Base-by-base conservation (phyloP, 1,139 yeast genomes). In the Geotrichum restrictum region DNA sequence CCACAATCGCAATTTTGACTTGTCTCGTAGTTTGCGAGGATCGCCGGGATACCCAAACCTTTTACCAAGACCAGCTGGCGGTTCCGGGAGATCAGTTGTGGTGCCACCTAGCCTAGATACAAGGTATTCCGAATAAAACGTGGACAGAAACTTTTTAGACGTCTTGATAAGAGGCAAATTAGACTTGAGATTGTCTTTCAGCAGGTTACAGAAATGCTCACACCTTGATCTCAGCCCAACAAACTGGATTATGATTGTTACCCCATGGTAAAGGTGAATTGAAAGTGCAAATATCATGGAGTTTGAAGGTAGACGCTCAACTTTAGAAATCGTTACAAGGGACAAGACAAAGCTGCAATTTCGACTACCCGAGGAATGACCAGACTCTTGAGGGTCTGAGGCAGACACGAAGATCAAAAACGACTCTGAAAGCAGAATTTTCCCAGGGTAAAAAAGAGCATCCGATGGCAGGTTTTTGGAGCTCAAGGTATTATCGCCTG, bases 1-100 rank as follows among this genome's bases (percentile, higher is more conserved):
- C 99, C 99, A 94, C 51, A 91, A 73, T 61, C 93, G 84, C 79
- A 91, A 80, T 62, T 91, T 93, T 5, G 91, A 77, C 64, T 88
- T 85, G 66, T 93, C 98, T 53, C 87, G 79, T 42, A 82, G 74
- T 56, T 83, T 85, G 57, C 78, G 78, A 1, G 95, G 80, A 65
- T 88, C 88, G 0, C 98, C 98, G 0, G 98, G 98, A 66, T 85
- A 94, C 60, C 86, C 85, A 70, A 81, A 89, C 24, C 71, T 72
- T 62, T 85, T 78, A 0, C 98, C 98, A 41, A 91, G 73, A 0
- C 98, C 98, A 22, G 94, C 94, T 2, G 77, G 73, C 0, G 97
- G 96, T 0, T 83, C 63, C 33, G 39, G 49, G 45, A 54, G 46
- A 53, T 42, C 56, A 33, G 55, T 48, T 33, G 55, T 48, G 34